Base-by-base conservation (phyloP, 2,329 filamentous ascomycete genomes). In the Chrysoporthe deuterocubensis region DNA sequence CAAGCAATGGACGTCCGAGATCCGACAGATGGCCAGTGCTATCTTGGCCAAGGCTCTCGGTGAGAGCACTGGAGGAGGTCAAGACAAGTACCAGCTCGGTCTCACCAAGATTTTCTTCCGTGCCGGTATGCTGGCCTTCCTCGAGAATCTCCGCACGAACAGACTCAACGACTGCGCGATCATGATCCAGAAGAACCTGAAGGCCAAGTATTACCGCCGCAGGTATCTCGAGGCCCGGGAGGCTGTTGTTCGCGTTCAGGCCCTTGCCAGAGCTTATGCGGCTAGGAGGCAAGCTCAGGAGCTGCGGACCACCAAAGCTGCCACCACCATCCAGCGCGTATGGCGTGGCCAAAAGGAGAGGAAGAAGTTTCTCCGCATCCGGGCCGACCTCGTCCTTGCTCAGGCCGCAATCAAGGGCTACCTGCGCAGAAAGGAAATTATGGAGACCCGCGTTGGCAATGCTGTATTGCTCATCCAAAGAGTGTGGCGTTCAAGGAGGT, bases 91-190 rank as follows among this genome's bases (percentile, higher is more conserved):
- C 77, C 96, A 99, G 81, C 88, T 99, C 71, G 96, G 96, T 81
- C 84, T 98, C 72, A 98, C 95, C 64, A 99, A 99, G 83, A 97
- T 99, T 77, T 99, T 99, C 83, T 99, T 99, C 89, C 92, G 96
- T 69, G 96, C 96, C 66, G 96, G 96, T 79, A 99, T 99, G 96
- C 90, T 99, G 74, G 96, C 96, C 7, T 97, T 97, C 82, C 84
- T 99, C 62, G 96, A 99, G 81, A 97, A 97, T 73, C 85, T 97
- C 72, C 90, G 96, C 68, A 97, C 96, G 14, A 93, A 86, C 72
- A 90, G 94, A 68, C 86, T 99, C 76, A 98, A 97, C 77, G 92
- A 94, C 72, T 97, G 94, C 73, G 96, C 96, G 14, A 92, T 97
- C 74, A 92, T 99, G 89, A 99, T 99, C 67, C 96, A 99, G 81